Percentiles rank a stretch among this genome's conserved stretches.
phyloP scores from a whole-genome alignment of 805 yeast species.

The Metschnikowia continentalis region DNA sequence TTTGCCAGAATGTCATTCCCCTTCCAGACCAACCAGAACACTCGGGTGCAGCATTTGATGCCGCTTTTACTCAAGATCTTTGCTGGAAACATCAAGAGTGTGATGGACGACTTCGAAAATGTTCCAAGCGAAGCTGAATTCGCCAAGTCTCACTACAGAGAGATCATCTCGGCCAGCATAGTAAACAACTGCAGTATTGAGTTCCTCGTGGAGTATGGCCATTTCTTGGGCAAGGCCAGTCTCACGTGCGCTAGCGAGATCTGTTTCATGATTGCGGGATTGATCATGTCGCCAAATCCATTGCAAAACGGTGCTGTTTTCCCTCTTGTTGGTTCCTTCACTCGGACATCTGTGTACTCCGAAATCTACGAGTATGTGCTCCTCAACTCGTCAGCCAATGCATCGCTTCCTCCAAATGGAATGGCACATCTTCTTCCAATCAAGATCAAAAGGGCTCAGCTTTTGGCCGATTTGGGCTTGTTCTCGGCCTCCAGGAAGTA shows the following conservation, averaged over 20 bases:
- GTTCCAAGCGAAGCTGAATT: conserved; percentile 43
- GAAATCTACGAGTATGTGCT: conserved; percentile 65
- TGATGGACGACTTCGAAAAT: conserved; percentile 46
- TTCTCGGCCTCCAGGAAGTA: conserved; percentile 58
- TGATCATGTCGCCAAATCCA: conserved; percentile 34
- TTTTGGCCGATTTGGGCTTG: conserved; percentile 64
- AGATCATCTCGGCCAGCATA: conserved; percentile 38
- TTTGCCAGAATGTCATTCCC: conserved; percentile 49
- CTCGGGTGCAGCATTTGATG: conserved; percentile 39
- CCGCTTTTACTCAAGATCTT: conserved; percentile 60
- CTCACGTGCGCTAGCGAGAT: conserved; percentile 40
- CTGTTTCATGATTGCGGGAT: conserved; percentile 44
- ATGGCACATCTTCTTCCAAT: conserved; percentile 54
- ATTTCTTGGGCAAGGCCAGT: conserved; percentile 33
- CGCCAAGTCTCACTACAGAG: conserved; percentile 52
- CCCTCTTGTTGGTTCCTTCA: conserved; percentile 35
- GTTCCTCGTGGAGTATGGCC: conserved; percentile 50
- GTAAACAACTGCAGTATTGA: conserved; percentile 32
- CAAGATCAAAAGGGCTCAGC: conserved; percentile 64
- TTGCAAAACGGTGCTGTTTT: conserved; percentile 31
- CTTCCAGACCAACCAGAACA: conserved; percentile 35
- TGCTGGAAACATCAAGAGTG: conserved; percentile 55
- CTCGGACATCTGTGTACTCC: conserved; percentile 42
- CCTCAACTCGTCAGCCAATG: conserved; percentile 18
- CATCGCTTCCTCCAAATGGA: conserved; percentile 31